Evolutionary conservation across 2,329 filamentous ascomycete genomes (phyloP).

Genomic region (Epichloe coenophiala): DNA sequence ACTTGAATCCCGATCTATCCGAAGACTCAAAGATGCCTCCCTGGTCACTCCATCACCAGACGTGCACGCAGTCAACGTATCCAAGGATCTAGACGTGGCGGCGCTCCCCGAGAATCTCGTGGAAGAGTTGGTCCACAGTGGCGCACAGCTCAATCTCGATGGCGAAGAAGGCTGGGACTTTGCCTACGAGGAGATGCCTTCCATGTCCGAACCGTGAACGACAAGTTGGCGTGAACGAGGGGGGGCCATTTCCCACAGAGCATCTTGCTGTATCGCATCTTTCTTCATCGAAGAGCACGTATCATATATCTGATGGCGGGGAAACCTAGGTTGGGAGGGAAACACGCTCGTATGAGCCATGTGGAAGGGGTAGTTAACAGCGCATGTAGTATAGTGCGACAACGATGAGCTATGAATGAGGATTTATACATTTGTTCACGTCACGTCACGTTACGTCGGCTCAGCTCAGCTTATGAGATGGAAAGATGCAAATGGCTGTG

Average conservation of each 20-base stretch:
- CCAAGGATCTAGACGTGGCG: constrained; percentile 16
- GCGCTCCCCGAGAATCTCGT: constrained; percentile 11
- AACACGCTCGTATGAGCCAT: too few relatives aligned
- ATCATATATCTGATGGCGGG: too few relatives aligned
- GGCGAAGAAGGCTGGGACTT: constrained; percentile 21
- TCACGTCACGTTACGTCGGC: too few relatives aligned
- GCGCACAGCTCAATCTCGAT: constrained; percentile 15
- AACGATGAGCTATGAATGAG: neutral
- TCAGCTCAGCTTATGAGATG: too few relatives aligned
- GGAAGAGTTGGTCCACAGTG: constrained; percentile 10
- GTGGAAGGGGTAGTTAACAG: too few relatives aligned
- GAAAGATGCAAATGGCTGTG: too few relatives aligned
- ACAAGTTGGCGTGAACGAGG: neutral
- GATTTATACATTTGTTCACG: neutral
- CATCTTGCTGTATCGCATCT: too few relatives aligned
- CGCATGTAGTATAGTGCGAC: neutral
- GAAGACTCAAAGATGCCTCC: constrained; percentile 12
- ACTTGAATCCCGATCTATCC: constrained; percentile 8
- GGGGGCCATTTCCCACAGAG: too few relatives aligned
- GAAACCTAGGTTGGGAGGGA: too few relatives aligned
- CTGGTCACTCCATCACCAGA: neutral
- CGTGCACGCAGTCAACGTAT: constrained; percentile 13
- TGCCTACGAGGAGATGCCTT: constrained; percentile 17
- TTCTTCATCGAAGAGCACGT: too few relatives aligned
- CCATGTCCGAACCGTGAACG: neutral